These are phyloP conservation scores for Hydrangea macrophylla DNA, from an alignment of 148 eudicot genomes.

Conservation along the genomic window DNA sequence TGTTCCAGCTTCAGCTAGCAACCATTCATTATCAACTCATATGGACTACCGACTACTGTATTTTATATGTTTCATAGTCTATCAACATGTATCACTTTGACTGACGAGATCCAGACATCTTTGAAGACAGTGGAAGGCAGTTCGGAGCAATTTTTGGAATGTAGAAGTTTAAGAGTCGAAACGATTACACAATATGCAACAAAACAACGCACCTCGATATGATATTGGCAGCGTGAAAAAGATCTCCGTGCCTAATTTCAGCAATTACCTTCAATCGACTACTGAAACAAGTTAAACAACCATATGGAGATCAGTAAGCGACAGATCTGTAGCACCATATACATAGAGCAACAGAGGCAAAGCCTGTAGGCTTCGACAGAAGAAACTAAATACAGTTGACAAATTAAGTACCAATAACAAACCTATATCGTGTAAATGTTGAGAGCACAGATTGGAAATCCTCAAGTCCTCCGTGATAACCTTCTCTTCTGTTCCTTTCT, in stretches of 20 bases:
- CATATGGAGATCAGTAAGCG: not conserved
- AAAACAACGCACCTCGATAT: constrained; percentile 62
- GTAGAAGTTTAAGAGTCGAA: not conserved
- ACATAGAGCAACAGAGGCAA: not conserved
- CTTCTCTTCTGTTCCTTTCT: constrained; percentile 37
- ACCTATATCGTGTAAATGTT: constrained; percentile 82
- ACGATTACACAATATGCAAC: not conserved
- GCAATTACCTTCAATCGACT: constrained; percentile 79
- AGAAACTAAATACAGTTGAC: not conserved
- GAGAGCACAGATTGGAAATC: constrained; percentile 79
- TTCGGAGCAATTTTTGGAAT: not conserved
- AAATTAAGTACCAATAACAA: constrained; percentile 2
- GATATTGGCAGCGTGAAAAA: constrained; percentile 75
- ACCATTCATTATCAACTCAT: too few species aligned
- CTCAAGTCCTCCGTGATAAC: constrained; percentile 59
- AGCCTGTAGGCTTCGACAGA: not conserved
- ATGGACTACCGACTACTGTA: too few species aligned
- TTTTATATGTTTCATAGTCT: not conserved
- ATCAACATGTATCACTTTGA: not conserved
- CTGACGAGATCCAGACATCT: not conserved
- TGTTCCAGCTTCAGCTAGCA: too few species aligned
- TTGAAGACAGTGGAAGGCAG: not conserved
- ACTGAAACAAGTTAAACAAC: constrained; percentile 16
- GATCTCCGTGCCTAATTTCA: constrained; percentile 77
- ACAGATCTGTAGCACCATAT: not conserved